A percentile compares a stretch with the other conserved stretches of the same genome.
phyloP scores from a whole-genome alignment of 2,329 filamentous ascomycete species.

The Helicocarpus griseus region DNA sequence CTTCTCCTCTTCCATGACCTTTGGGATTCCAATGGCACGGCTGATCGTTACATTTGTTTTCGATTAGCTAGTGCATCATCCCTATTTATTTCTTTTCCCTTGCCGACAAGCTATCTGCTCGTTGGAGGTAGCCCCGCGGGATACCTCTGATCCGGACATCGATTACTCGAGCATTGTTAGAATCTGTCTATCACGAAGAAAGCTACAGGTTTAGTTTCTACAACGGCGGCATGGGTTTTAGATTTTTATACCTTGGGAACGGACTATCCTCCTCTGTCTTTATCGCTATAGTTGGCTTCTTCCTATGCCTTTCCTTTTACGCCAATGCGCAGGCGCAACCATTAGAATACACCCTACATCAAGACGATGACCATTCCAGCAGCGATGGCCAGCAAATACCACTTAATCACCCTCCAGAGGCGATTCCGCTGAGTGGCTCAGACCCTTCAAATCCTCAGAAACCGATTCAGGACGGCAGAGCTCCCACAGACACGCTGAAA shows the following conservation, averaged over 20 bases:
- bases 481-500: constrained; percentile 19
- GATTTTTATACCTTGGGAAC: constrained; percentile 1
- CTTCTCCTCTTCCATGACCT: background rate
- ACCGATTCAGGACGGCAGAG: constrained; percentile 11
- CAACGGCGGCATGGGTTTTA: background rate
- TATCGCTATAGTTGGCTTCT: constrained; percentile 5
- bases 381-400: constrained; percentile 8
- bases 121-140: background rate
- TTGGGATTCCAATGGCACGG: background rate
- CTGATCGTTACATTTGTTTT: background rate
- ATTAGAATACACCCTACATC: constrained; percentile 5
- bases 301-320: constrained; percentile 16
- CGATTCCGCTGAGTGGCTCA: constrained; percentile 7
- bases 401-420: constrained; percentile 8
- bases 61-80: background rate
- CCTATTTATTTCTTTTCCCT: background rate
- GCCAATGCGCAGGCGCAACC: constrained; percentile 24
- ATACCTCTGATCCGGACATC: background rate
- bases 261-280: constrained; percentile 2
- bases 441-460: constrained; percentile 13
- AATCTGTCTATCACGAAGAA: background rate
- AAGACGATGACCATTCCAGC: constrained; percentile 17
- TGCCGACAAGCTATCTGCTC: background rate
- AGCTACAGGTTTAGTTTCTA: background rate
- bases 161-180: background rate